Conservation (phyloP, 2,329 filamentous ascomycete genomes). For the Alternaria hordeiaustralica region DNA sequence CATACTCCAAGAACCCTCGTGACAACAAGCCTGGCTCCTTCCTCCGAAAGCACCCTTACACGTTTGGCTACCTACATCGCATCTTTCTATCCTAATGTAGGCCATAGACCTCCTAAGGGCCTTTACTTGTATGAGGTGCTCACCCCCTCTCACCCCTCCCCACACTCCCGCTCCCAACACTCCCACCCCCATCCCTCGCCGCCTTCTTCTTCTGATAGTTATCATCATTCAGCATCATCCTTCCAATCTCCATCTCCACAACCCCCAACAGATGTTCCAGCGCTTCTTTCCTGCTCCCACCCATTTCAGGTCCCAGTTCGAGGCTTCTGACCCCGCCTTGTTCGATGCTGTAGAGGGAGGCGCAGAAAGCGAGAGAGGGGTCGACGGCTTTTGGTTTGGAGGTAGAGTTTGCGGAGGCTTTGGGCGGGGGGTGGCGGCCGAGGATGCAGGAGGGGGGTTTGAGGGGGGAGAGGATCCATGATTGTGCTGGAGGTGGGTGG, state of each 20-base stretch:
- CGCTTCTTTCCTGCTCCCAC: slow-evolving; percentile 16
- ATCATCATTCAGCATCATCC: slow-evolving; percentile 10
- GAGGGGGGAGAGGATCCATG: slow-evolving; percentile 18
- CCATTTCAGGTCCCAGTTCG: slow-evolving; percentile 24
- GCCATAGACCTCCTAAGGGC: no score
- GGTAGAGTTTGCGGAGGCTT: not conserved
- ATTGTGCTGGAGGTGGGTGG: slow-evolving; percentile 2
- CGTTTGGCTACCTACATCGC: no score
- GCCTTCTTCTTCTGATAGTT: not conserved
- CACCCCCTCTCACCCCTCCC: not conserved
- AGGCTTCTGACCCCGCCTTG: slow-evolving; percentile 16
- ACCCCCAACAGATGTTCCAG: slow-evolving; percentile 17
- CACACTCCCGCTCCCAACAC: not conserved
- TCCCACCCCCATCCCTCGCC: not conserved
- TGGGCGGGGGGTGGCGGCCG: slow-evolving; percentile 18
- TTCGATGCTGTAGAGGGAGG: slow-evolving; percentile 21
- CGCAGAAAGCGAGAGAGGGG: slow-evolving; percentile 13
- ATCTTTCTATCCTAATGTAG: no score
- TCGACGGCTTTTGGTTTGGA: not conserved
- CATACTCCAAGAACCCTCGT: no score
- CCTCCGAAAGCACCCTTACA: no score
- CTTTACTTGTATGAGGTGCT: not conserved
- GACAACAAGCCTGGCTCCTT: no score
- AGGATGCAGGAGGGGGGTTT: slow-evolving; percentile 17
- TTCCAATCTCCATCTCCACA: slow-evolving; percentile 17